These are phyloP conservation scores for Firmiana major DNA, from an alignment of 345 rosid genomes.

Conservation along the genomic window DNA sequence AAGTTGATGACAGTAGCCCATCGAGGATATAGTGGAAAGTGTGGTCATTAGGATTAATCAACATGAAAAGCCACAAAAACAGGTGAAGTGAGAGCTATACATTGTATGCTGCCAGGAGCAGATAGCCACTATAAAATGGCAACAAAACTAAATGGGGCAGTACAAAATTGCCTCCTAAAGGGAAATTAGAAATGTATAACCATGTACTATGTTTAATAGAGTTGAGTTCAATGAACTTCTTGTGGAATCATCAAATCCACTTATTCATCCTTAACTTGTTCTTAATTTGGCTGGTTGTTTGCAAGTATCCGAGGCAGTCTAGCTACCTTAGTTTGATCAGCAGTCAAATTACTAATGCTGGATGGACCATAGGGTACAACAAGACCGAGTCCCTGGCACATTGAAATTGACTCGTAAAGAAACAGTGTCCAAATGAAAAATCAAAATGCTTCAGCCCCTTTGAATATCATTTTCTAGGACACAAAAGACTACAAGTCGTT, in stretches of 20 bases:
- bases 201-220: not conserved
- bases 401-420: not conserved
- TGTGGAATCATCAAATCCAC: not conserved
- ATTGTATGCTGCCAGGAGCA: not conserved
- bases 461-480: constrained; percentile 13
- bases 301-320: not conserved
- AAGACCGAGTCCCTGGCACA: not conserved
- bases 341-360: not conserved
- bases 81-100: constrained; percentile 1
- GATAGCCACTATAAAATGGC: not conserved
- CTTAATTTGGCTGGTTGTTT: not conserved
- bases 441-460: not conserved
- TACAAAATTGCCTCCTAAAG: not conserved
- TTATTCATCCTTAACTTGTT: not conserved
- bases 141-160: not conserved
- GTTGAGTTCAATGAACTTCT: not conserved
- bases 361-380: not conserved
- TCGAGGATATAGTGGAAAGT: not conserved
- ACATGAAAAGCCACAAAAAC: not conserved
- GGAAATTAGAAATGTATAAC: not conserved
- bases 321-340: not conserved
- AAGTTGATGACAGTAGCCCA: not conserved
- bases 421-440: not conserved
- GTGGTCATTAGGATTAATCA: not conserved
- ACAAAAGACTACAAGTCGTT: not conserved